Evolutionary conservation across 2,329 filamentous ascomycete species (phyloP).

Genomic region (Neofusicoccum ribis): DNA sequence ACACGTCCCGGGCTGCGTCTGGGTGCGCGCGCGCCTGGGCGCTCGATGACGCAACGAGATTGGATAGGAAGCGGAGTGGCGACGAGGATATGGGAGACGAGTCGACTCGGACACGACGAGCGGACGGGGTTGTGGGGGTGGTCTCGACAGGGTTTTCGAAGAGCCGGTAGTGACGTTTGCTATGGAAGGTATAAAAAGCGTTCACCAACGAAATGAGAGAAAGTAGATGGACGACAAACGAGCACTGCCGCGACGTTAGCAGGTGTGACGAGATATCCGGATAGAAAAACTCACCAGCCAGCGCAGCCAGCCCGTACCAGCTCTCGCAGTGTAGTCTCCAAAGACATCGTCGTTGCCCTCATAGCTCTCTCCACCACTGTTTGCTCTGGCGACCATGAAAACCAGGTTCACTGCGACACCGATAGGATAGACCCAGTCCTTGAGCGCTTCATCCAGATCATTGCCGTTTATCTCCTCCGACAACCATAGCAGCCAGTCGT

Average conservation of each 20-base stretch:
- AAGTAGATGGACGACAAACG: slow-evolving; percentile 70
- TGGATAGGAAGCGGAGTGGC: slow-evolving; percentile 72
- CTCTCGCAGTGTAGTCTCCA: slow-evolving; percentile 59
- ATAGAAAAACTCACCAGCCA: slow-evolving; percentile 56
- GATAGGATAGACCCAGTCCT: slow-evolving; percentile 71
- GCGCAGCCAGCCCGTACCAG: slow-evolving; percentile 64
- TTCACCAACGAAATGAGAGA: slow-evolving; percentile 69
- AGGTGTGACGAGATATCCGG: background rate
- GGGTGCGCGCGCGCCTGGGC: slow-evolving; percentile 85
- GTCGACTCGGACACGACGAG: slow-evolving; percentile 83
- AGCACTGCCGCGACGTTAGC: slow-evolving; percentile 30
- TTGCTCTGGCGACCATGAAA: slow-evolving; percentile 81
- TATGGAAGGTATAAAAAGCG: slow-evolving; percentile 73
- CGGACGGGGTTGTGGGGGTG: slow-evolving; percentile 76
- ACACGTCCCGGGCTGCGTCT: slow-evolving; percentile 80
- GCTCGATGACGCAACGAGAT: slow-evolving; percentile 62
- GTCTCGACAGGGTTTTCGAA: slow-evolving; percentile 85
- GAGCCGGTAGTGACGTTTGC: slow-evolving; percentile 83
- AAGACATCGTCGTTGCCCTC: slow-evolving; percentile 78
- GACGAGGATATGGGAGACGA: slow-evolving; percentile 77
- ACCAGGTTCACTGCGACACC: slow-evolving; percentile 75
- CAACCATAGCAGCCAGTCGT: slow-evolving; percentile 86
- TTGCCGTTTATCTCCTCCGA: slow-evolving; percentile 90
- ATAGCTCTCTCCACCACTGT: slow-evolving; percentile 51
- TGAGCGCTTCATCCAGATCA: slow-evolving; percentile 79